A percentile compares a stretch with the other conserved stretches of the same genome.
Conservation (phyloP, 345 rosid genomes). For the Cochlearia excelsa region DNA sequence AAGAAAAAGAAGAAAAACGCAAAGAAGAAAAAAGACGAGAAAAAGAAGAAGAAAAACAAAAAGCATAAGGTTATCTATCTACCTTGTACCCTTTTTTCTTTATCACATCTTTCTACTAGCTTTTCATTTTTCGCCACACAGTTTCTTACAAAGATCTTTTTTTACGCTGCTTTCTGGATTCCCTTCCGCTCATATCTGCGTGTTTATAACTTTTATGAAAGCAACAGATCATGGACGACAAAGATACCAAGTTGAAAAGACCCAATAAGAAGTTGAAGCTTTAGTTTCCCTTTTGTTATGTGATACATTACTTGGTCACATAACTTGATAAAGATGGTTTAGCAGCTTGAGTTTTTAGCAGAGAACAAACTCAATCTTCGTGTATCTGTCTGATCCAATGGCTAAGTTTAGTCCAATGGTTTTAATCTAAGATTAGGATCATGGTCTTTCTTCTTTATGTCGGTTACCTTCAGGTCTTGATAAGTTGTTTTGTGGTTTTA, state of each 20-base stretch:
- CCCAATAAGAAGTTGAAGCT: slow-evolving; percentile 45
- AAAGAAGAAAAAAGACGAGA: slow-evolving; percentile 25
- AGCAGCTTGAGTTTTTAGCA: neutral
- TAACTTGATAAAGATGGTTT: slow-evolving; percentile 20
- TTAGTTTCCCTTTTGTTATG: slow-evolving; percentile 29
- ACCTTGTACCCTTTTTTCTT: slow-evolving; percentile 24
- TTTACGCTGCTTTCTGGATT: slow-evolving; percentile 24
- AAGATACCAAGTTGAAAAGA: slow-evolving; percentile 30
- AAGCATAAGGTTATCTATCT: slow-evolving; percentile 47
- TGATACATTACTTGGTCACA: slow-evolving; percentile 21
- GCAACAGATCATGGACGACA: slow-evolving; percentile 36
- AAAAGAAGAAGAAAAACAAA: slow-evolving; percentile 42
- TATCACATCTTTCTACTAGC: slow-evolving; percentile 33
- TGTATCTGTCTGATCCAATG: neutral
- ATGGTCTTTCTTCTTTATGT: slow-evolving; percentile 1
- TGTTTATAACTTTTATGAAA: slow-evolving; percentile 21
- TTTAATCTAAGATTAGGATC: slow-evolving; percentile 8
- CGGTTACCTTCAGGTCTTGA: slow-evolving; percentile 10
- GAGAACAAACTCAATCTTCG: slow-evolving; percentile 13
- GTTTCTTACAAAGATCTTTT: slow-evolving; percentile 16
- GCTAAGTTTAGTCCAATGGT: neutral
- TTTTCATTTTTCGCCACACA: slow-evolving; percentile 27
- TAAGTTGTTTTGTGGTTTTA: slow-evolving; percentile 14
- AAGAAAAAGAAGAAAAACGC: slow-evolving; percentile 36
- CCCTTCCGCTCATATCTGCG: slow-evolving; percentile 20